Percentiles rank a stretch among this genome's conserved stretches.
phyloP scores from a whole-genome alignment of 352 stramenopile species.

The Labyrinthula sp. region DNA sequence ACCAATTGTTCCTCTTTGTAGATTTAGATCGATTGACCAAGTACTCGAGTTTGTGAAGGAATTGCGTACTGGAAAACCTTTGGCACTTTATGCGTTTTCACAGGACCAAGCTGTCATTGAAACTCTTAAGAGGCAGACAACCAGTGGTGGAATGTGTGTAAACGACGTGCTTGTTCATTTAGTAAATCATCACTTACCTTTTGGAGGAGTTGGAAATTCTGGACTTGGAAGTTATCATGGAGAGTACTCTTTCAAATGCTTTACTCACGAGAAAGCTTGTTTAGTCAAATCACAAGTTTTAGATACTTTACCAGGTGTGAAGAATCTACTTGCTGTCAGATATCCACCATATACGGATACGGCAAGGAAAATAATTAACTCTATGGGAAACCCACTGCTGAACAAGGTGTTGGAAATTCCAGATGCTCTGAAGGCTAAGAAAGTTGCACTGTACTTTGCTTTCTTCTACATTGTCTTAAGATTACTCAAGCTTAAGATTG shows the following conservation, averaged over 20 bases:
- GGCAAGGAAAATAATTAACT: neutral
- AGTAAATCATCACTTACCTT: constrained; percentile 41
- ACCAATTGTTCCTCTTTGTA: constrained; percentile 65
- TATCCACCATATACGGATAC: constrained; percentile 24
- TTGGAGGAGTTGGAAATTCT: constrained; percentile 52
- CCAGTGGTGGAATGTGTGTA: constrained; percentile 40
- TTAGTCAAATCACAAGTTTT: constrained; percentile 10
- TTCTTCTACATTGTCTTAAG: too few species aligned
- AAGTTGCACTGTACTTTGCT: too few species aligned
- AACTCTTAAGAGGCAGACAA: constrained; percentile 32
- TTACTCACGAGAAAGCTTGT: constrained; percentile 24
- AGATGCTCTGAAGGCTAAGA: too few species aligned
- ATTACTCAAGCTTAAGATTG: too few species aligned
- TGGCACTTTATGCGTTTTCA: constrained; percentile 60
- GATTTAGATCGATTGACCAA: constrained; percentile 37
- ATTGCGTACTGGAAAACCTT: constrained; percentile 42
- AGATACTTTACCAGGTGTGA: too few species aligned
- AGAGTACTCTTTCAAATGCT: constrained; percentile 36
- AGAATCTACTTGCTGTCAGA: too few species aligned
- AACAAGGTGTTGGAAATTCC: too few species aligned
- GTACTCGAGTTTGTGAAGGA: constrained; percentile 39
- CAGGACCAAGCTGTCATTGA: constrained; percentile 28
- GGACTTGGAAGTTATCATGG: constrained; percentile 50
- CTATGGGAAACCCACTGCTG: too few species aligned
- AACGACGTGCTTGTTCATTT: constrained; percentile 51